phyloP scores from a whole-genome alignment of 2,329 filamentous ascomycete genomes.

The Aspergillus novofumigatus region DNA sequence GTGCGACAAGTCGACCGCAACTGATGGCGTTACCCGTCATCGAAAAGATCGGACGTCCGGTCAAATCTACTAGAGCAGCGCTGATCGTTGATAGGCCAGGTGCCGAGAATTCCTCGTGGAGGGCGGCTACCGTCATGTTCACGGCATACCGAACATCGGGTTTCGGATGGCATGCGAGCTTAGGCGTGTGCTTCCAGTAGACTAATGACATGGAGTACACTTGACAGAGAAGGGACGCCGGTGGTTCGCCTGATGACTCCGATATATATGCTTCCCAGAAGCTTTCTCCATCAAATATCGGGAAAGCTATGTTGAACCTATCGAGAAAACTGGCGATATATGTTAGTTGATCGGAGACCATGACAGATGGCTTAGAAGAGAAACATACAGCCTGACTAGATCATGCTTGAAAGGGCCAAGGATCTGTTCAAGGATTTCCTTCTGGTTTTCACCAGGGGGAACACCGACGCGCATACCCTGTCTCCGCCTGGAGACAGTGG shows the following conservation, averaged over 20 bases:
- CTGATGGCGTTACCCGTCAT: slow-evolving; percentile 56
- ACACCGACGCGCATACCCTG: slow-evolving; percentile 44
- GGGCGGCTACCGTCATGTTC: slow-evolving; percentile 58
- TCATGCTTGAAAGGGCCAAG: slow-evolving; percentile 52
- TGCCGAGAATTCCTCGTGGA: slow-evolving; percentile 57
- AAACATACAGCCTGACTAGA: slow-evolving; percentile 49
- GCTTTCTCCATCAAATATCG: slow-evolving; percentile 53
- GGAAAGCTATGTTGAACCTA: slow-evolving; percentile 58
- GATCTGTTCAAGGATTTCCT: slow-evolving; percentile 55
- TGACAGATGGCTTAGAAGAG: neutral
- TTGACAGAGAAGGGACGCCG: slow-evolving; percentile 54
- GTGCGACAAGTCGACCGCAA: slow-evolving; percentile 50
- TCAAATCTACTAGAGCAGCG: slow-evolving; percentile 56
- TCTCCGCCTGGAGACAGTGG: slow-evolving; percentile 48
- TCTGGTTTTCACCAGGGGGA: slow-evolving; percentile 46
- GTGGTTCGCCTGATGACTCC: slow-evolving; percentile 46
- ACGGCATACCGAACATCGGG: slow-evolving; percentile 60
- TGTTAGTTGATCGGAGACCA: slow-evolving; percentile 2
- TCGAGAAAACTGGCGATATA: slow-evolving; percentile 47
- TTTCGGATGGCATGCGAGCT: slow-evolving; percentile 44
- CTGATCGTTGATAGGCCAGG: slow-evolving; percentile 57
- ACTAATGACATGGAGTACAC: slow-evolving; percentile 56
- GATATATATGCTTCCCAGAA: slow-evolving; percentile 50
- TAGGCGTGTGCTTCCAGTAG: slow-evolving; percentile 53
- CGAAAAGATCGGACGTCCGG: slow-evolving; percentile 57